Percentiles rank a stretch among this genome's conserved stretches.
Conservation (phyloP, 208 protist species). For the Histomonas meleagridis region DNA sequence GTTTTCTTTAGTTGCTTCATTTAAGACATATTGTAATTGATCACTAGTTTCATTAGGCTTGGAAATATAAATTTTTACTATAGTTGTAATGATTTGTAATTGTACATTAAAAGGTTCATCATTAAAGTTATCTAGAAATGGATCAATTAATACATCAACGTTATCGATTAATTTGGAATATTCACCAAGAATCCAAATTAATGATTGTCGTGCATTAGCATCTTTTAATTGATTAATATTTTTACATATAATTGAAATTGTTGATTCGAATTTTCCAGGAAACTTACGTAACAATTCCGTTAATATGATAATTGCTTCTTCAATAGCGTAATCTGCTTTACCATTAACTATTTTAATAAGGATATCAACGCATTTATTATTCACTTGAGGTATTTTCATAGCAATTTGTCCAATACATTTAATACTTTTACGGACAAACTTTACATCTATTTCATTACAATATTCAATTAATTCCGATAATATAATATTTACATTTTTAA, state of each 20-base stretch:
- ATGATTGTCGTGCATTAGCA: background rate
- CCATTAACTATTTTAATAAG: conserved; percentile 70
- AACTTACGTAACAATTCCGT: conserved; percentile 83
- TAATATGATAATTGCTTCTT: conserved; percentile 84
- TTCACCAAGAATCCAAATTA: conserved; percentile 51
- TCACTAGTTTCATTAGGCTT: background rate
- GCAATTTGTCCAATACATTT: conserved; percentile 78
- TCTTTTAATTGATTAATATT: conserved; percentile 61
- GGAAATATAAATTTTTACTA: background rate
- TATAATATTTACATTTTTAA: conserved; percentile 66
- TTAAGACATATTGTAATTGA: background rate
- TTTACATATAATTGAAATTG: conserved; percentile 63
- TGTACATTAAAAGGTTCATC: background rate
- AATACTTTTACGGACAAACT: conserved; percentile 87
- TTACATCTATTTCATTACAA: conserved; percentile 79
- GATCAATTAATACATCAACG: conserved; percentile 73
- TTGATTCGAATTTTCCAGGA: conserved; percentile 57
- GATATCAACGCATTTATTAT: conserved; percentile 70
- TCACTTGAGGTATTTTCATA: conserved; percentile 80
- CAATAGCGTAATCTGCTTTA: conserved; percentile 74
- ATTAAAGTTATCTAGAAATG: background rate
- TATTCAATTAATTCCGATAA: conserved; percentile 81
- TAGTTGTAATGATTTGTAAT: background rate
- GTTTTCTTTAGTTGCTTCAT: background rate
- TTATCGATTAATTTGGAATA: conserved; percentile 84